Percentiles rank a stretch among this genome's conserved stretches.
These are phyloP conservation scores for Cutaneotrichosporon sp. DNA, from an alignment of 1,284 basidiomycete species.

Conservation along the genomic window DNA sequence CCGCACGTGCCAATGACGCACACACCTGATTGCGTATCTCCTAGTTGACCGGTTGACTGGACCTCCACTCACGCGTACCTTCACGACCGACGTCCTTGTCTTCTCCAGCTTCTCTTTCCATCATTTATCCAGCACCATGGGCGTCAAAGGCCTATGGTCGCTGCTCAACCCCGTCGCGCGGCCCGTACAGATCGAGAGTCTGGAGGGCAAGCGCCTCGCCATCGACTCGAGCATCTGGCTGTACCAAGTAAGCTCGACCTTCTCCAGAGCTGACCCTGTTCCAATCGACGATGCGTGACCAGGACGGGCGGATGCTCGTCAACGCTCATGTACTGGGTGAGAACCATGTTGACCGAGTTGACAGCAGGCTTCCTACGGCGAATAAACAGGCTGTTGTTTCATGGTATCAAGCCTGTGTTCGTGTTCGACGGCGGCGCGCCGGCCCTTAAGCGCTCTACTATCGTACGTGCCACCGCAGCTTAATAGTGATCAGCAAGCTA, in stretches of 20 bases:
- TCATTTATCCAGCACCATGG: conserved; percentile 59
- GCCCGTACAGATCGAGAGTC: conserved; percentile 85
- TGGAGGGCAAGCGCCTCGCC: conserved; percentile 85
- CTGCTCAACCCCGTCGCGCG: conserved; percentile 85
- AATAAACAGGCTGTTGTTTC: conserved; percentile 92
- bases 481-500: conserved; percentile 50
- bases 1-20: not conserved
- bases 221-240: conserved; percentile 99
- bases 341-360: conserved; percentile 9
- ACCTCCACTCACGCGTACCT: not conserved
- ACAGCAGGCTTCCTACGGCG: conserved; percentile 69
- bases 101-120: not conserved
- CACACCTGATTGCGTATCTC: not conserved
- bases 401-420: conserved; percentile 95
- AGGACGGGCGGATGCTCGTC: conserved; percentile 82
- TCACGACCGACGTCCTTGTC: not conserved
- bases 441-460: conserved; percentile 76
- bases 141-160: conserved; percentile 92
- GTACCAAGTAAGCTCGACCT: conserved; percentile 58
- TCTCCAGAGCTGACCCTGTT: conserved; percentile 61
- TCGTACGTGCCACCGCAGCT: conserved; percentile 58
- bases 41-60: conserved; percentile 8
- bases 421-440: conserved; percentile 97
- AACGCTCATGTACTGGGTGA: conserved; percentile 91
- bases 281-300: conserved; percentile 98